Conservation (phyloP, 176 grass and related monocot species). For the Lolium rigidum region DNA sequence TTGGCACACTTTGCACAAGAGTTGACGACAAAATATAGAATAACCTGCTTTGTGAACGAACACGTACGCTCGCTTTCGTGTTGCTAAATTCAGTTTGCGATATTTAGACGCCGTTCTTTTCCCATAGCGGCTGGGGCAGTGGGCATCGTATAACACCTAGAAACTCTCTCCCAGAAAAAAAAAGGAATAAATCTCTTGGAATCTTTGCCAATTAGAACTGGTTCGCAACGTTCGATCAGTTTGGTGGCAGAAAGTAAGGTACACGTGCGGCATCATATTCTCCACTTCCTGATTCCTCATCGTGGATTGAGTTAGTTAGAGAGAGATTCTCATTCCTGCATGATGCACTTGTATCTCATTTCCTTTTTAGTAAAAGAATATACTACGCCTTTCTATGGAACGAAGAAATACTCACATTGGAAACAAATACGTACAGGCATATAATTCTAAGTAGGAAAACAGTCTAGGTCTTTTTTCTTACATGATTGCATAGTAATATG, state of each 20-base stretch:
- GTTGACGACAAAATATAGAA: too few relatives aligned
- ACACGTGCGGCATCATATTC: conserved; percentile 18
- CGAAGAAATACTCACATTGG: not conserved
- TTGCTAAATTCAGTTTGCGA: not conserved
- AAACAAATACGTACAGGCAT: too few relatives aligned
- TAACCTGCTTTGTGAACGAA: not conserved
- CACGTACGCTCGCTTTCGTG: not conserved
- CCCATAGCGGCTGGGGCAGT: not conserved
- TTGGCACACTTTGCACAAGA: too few relatives aligned
- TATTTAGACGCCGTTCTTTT: not conserved
- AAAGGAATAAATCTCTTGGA: not conserved
- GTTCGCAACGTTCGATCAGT: not conserved
- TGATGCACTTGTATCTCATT: not conserved
- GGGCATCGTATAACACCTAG: conserved; percentile 11
- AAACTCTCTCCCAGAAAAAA: not conserved
- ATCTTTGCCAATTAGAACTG: not conserved
- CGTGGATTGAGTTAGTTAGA: not conserved
- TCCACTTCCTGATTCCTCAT: not conserved
- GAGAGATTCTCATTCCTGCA: not conserved
- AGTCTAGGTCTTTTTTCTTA: too few relatives aligned
- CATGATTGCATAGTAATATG: too few relatives aligned
- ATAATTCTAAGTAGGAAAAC: too few relatives aligned
- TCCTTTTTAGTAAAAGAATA: not conserved
- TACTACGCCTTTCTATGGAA: not conserved
- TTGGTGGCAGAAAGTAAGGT: not conserved